Percentiles rank a stretch among this genome's conserved stretches.
Evolutionary conservation across 306 rosid species (phyloP).

Genomic region (Ammopiptanthus mongolicus): DNA sequence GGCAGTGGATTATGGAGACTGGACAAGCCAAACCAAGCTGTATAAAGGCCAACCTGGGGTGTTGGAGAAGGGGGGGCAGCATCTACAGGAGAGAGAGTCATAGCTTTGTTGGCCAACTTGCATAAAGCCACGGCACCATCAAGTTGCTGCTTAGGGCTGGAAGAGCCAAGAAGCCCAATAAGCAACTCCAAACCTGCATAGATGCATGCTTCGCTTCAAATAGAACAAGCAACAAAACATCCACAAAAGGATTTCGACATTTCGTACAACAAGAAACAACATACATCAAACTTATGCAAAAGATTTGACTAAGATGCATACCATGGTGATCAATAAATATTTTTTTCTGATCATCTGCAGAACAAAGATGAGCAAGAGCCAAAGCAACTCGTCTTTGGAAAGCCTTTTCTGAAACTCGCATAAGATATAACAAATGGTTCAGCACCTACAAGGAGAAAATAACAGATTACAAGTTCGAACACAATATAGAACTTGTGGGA

Average conservation of each 20-base stretch:
- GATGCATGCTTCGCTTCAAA: constrained; percentile 16
- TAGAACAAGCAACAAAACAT: not conserved
- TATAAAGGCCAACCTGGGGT: constrained; percentile 54
- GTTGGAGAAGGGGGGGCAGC: constrained; percentile 96
- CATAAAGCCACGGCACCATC: constrained; percentile 80
- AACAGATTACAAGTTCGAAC: constrained; percentile 22
- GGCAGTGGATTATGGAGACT: not conserved
- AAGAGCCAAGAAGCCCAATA: constrained; percentile 74
- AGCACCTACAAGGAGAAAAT: constrained; percentile 52
- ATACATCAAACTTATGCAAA: not conserved
- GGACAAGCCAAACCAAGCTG: not conserved
- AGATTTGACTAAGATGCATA: constrained; percentile 24
- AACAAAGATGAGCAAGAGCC: constrained; percentile 90
- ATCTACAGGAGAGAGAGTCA: constrained; percentile 70
- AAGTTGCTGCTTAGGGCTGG: constrained; percentile 58
- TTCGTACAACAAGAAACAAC: constrained; percentile 8
- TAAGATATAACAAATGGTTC: constrained; percentile 69
- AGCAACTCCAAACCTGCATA: constrained; percentile 77
- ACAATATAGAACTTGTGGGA: not conserved
- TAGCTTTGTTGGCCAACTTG: constrained; percentile 76
- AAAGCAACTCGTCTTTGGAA: constrained; percentile 75
- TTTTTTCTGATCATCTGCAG: constrained; percentile 58
- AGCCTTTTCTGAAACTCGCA: constrained; percentile 71
- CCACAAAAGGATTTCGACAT: not conserved
- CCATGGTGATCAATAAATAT: constrained; percentile 77